These are phyloP conservation scores for Hortiboletus campestris DNA, from an alignment of 768 basidiomycete species.

Conservation along the genomic window DNA sequence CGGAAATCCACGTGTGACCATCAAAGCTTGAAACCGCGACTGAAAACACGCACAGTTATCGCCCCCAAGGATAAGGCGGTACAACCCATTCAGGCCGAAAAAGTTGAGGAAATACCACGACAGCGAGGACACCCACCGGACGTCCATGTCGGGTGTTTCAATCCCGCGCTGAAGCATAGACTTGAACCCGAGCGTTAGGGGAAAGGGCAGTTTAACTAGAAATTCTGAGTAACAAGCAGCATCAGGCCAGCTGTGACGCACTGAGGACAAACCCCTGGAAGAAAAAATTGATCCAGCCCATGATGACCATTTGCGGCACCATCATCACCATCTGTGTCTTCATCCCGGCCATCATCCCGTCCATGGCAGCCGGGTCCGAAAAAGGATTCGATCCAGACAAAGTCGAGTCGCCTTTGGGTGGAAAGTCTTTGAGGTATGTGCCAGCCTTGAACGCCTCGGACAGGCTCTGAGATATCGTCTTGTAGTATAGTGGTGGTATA, in stretches of 20 bases:
- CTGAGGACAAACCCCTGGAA: conserved; percentile 98
- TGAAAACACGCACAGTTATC: conserved; percentile 69
- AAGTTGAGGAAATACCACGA: conserved; percentile 99
- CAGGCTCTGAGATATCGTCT: conserved; percentile 71
- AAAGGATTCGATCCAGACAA: conserved; percentile 74
- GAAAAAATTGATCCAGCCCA: conserved; percentile 99
- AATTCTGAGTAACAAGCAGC: background rate
- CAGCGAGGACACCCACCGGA: conserved; percentile 97
- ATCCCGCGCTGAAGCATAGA: conserved; percentile 97
- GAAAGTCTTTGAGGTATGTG: conserved; percentile 83
- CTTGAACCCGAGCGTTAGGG: conserved; percentile 94
- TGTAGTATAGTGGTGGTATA: conserved; percentile 70
- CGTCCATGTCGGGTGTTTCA: conserved; percentile 95
- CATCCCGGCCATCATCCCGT: conserved; percentile 98
- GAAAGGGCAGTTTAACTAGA: conserved; percentile 94
- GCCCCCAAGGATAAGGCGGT: conserved; percentile 86
- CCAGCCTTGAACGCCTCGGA: conserved; percentile 71
- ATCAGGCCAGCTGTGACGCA: conserved; percentile 43
- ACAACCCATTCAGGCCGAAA: conserved; percentile 94
- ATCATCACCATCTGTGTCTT: conserved; percentile 99
- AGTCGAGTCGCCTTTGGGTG: conserved; percentile 61
- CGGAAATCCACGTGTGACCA: conserved; percentile 12
- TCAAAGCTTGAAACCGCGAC: conserved; percentile 10
- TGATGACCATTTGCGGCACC: conserved; percentile 97
- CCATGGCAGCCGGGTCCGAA: conserved; percentile 89